Percentiles rank a stretch among this genome's conserved stretches.
Evolutionary conservation across 371 early-diverging fungal genomes (phyloP).

Genomic region (Mortierella sp.): DNA sequence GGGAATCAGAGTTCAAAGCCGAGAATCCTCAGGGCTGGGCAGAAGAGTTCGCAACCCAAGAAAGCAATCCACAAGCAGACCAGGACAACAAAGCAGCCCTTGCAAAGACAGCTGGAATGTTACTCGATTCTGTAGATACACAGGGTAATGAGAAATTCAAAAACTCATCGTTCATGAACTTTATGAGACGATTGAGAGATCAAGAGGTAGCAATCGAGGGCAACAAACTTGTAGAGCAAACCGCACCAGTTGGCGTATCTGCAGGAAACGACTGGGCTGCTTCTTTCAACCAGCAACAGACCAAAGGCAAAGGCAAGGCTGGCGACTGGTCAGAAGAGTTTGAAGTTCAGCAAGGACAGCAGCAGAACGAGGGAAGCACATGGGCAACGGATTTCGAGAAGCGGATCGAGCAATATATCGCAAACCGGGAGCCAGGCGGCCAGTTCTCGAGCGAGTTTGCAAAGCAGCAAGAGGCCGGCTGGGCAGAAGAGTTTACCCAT

Average conservation of each 20-base stretch:
- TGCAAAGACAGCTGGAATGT: slow-evolving; percentile 86
- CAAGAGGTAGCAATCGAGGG: slow-evolving; percentile 88
- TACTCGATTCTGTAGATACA: slow-evolving; percentile 81
- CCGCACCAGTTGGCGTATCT: slow-evolving; percentile 35
- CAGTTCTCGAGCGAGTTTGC: slow-evolving; percentile 71
- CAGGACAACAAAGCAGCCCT: slow-evolving; percentile 68
- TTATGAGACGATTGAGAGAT: slow-evolving; percentile 94
- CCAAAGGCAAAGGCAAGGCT: slow-evolving; percentile 37
- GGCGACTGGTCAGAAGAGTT: slow-evolving; percentile 65
- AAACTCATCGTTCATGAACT: slow-evolving; percentile 88
- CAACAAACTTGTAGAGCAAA: slow-evolving; percentile 81
- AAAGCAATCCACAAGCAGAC: slow-evolving; percentile 48
- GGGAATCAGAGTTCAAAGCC: slow-evolving; percentile 55
- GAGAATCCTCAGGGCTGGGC: slow-evolving; percentile 56
- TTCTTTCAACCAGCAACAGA: slow-evolving; percentile 62
- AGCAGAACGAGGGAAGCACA: slow-evolving; percentile 52
- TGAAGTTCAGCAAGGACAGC: slow-evolving; percentile 35
- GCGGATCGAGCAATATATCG: slow-evolving; percentile 59
- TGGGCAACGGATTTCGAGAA: slow-evolving; percentile 71
- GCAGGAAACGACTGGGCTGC: slow-evolving; percentile 56
- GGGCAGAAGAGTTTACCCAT: slow-evolving; percentile 72
- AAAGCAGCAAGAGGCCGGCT: slow-evolving; percentile 65
- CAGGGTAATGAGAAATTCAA: slow-evolving; percentile 92
- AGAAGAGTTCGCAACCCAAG: slow-evolving; percentile 58
- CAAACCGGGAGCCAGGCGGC: slow-evolving; percentile 60